Evolutionary conservation across 148 eudicot genomes (phyloP), one percentile per base, ranked within the genome.

Genomic region (Fallopia convolvulus): DNA sequence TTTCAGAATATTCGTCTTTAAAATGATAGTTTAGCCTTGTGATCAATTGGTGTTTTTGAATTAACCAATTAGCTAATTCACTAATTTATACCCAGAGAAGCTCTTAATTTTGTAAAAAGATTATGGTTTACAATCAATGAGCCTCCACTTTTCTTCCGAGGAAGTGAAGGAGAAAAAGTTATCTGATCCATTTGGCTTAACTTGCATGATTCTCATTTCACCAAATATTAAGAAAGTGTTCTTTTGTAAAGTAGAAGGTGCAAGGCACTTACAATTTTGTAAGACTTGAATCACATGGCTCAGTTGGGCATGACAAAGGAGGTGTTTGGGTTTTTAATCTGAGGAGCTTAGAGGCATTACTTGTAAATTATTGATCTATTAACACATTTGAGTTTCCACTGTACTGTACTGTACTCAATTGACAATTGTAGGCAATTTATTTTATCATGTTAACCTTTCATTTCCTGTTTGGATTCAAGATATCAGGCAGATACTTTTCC

Each of bases 401-500:
- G 47, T 10, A 58, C 11, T 56, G n/a, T 56, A n/a, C 65, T 58
- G 65, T n/a, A 53, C 21, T 53, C 21, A 53, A 58, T 4, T 58
- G 21, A 2, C 12, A 58, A 23, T 21, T 58, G 65, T 6, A 30
- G 32, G 18, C 30, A 30, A 13, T 26, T 65, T 65, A 30, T 12
- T 10, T 58, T 21, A 78, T 47, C 52, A 12, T 49, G 70, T 32
- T 91, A 79, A 78, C 81, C 49, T 79, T 61, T 47, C 82, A 56
- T 60, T 46, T 8, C 65, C 78, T 47, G 83, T 85, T 47, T 88
- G 81, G 83, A 74, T 75, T 81, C 53, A 81, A 95, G 99, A 96
- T 77, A 87, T 96, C 82, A 90, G 92, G 88, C 88, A 85, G 83
- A 77, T 86, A 80, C 94, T 93, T 77, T 90, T 90, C 82, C 83